Percentiles rank a stretch among this genome's conserved stretches.
Evolutionary conservation across 345 rosid genomes (phyloP).

Genomic region (Chamaenerion angustifolium): DNA sequence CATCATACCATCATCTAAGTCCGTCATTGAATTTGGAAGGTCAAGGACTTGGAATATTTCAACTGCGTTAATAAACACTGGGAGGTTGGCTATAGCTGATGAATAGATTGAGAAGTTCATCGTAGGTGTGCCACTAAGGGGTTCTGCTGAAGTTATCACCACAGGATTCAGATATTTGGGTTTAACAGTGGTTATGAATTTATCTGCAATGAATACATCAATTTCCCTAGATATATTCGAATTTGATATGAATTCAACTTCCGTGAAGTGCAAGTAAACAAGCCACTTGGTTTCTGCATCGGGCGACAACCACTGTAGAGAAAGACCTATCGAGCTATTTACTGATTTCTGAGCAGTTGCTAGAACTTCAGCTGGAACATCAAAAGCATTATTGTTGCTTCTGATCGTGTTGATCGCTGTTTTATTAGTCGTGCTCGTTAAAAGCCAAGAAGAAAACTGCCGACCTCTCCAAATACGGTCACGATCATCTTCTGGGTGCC

Average conservation of each 20-base stretch:
- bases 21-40: background rate
- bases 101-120: background rate
- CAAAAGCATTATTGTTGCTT: background rate
- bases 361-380: conserved; percentile 4
- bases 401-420: background rate
- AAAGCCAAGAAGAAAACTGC: background rate
- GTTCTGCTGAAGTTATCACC: background rate
- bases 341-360: background rate
- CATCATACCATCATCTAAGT: conserved; percentile 1
- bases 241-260: background rate
- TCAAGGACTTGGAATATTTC: background rate
- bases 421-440: background rate
- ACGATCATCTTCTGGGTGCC: background rate
- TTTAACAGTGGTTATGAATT: background rate
- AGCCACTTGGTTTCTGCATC: background rate
- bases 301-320: background rate
- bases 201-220: background rate
- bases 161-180: conserved; percentile 4
- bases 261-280: background rate
- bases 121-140: background rate
- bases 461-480: background rate
- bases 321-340: background rate
- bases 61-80: conserved; percentile 5
- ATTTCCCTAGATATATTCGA: background rate
- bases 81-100: background rate